Conservation (phyloP, 2,329 filamentous ascomycete species). For the Aaosphaeria pasadenensis region DNA sequence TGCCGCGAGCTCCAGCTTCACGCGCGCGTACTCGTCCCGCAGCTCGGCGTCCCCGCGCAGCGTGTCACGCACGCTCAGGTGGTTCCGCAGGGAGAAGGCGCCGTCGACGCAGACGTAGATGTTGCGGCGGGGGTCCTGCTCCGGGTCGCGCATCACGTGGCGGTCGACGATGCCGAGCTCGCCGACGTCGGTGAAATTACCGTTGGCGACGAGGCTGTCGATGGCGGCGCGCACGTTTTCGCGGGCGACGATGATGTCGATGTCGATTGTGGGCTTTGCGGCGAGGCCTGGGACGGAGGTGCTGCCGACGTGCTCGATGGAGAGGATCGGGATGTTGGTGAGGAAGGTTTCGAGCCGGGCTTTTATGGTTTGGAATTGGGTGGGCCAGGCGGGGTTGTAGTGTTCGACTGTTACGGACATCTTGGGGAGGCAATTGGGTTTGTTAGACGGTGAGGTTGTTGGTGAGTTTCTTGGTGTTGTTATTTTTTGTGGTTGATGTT, state of each 20-base stretch:
- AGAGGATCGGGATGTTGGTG: slow-evolving; percentile 8
- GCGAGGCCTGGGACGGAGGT: slow-evolving; percentile 34
- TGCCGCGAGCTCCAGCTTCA: slow-evolving; percentile 20
- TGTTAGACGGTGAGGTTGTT: no score
- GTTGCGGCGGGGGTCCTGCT: slow-evolving; percentile 25
- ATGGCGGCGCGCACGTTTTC: slow-evolving; percentile 22
- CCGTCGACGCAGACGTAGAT: slow-evolving; percentile 38
- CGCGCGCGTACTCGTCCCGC: slow-evolving; percentile 24
- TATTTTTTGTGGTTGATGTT: no score
- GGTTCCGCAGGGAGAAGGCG: slow-evolving; percentile 33
- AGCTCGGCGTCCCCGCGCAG: slow-evolving; percentile 27
- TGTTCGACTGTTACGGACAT: slow-evolving; percentile 20
- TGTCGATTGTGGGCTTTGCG: slow-evolving; percentile 38
- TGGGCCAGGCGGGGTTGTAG: slow-evolving; percentile 29
- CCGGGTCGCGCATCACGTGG: slow-evolving; percentile 31
- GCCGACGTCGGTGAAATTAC: slow-evolving; percentile 34
- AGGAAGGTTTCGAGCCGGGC: slow-evolving; percentile 12
- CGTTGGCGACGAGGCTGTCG: slow-evolving; percentile 25
- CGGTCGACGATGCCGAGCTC: slow-evolving; percentile 37
- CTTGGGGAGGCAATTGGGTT: neutral
- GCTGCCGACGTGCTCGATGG: slow-evolving; percentile 38
- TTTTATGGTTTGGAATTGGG: slow-evolving; percentile 22
- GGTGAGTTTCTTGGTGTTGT: no score
- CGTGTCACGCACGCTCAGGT: slow-evolving; percentile 37
- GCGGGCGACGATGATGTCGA: slow-evolving; percentile 31